Conservation (phyloP, 1,284 basidiomycete genomes). For the Ustilago esculenta region DNA sequence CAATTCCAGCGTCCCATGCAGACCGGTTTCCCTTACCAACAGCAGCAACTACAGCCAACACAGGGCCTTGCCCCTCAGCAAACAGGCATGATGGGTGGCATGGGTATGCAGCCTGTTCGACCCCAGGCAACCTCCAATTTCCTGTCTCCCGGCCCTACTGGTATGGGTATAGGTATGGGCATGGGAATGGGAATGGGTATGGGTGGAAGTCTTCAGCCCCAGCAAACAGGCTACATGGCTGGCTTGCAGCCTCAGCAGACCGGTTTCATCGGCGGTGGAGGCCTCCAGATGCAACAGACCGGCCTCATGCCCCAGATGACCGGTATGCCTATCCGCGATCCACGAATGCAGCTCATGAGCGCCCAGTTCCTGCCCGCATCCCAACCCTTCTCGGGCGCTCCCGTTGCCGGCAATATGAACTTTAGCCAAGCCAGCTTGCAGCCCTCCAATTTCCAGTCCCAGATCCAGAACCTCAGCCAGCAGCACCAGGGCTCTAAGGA, state of each 20-base stretch:
- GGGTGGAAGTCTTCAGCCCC: conserved; percentile 42
- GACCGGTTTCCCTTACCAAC: conserved; percentile 39
- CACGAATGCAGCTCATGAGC: conserved; percentile 65
- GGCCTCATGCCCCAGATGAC: conserved; percentile 66
- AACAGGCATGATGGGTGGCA: conserved; percentile 41
- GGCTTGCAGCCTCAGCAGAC: conserved; percentile 56
- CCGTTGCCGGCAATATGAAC: conserved; percentile 63
- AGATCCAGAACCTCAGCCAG: conserved; percentile 69
- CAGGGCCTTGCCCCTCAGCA: conserved; percentile 38
- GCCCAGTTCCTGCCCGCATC: conserved; percentile 65
- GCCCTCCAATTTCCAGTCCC: conserved; percentile 63
- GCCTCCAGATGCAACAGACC: conserved; percentile 57
- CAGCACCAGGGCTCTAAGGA: conserved; percentile 76
- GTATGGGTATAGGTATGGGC: conserved; percentile 47
- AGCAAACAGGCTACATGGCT: conserved; percentile 55
- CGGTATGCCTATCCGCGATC: conserved; percentile 63
- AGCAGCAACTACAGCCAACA: conserved; percentile 33
- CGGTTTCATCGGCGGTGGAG: conserved; percentile 47
- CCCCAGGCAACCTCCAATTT: conserved; percentile 35
- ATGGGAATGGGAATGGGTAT: conserved; percentile 30
- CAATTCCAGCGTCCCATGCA: conserved; percentile 56
- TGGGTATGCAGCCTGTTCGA: conserved; percentile 36
- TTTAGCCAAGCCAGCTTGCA: conserved; percentile 63
- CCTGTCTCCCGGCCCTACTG: conserved; percentile 45
- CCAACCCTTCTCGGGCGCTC: conserved; percentile 63